Base-by-base conservation (phyloP, 2,329 filamentous ascomycete genomes). In the Grosmannia clavigera region DNA sequence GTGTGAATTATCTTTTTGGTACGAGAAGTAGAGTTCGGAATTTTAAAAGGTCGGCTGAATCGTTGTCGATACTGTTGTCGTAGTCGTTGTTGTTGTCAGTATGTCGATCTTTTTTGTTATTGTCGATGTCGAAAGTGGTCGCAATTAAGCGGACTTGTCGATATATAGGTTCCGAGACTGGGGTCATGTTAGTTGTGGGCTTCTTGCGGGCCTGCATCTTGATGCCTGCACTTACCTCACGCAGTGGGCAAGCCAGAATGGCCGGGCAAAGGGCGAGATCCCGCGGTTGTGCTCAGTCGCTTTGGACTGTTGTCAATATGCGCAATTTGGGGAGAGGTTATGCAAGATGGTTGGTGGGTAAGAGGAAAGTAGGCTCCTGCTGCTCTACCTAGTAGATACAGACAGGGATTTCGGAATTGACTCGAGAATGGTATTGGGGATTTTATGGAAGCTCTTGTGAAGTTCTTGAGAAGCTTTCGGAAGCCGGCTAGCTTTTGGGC, bases 161-260 rank as follows among this genome's bases (percentile, higher is more conserved):
- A 64, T 54, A 63, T 66, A 62, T 65, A 57, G 65, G 57, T 66
- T 69, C 67, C 66, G 66, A 69, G 64, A 69, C 69, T 71, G 64
- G 12, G 33, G 16, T 19, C 3, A 9, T 12, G 61, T 63, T 31
- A 63, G 63, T 27, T 22, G 22, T 4, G n/a, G 40, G 19, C 43
- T n/a, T n/a, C 43, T 46, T 46, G 19, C 43, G 43, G 19, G 43
- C 10, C 50, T 11, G 52, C 19, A 55, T 38, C 19, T 5, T 14
- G 19, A 38, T 6, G 31, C 7, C 14, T 12, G 7, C 12, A 11
- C 46, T 67, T 73, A 90, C 87, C 86, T 91, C 86, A 85, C 86
- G 85, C 86, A 90, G 84, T 81, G 84, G 81, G 84, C 85, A 87
- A 88, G 85, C 85, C 84, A 85, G 83, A 80, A 29, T 81, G 83